A percentile compares a stretch with the other conserved stretches of the same genome.
These are phyloP conservation scores for Candida smagusa DNA, from an alignment of 1,139 yeast species.

Conservation along the genomic window DNA sequence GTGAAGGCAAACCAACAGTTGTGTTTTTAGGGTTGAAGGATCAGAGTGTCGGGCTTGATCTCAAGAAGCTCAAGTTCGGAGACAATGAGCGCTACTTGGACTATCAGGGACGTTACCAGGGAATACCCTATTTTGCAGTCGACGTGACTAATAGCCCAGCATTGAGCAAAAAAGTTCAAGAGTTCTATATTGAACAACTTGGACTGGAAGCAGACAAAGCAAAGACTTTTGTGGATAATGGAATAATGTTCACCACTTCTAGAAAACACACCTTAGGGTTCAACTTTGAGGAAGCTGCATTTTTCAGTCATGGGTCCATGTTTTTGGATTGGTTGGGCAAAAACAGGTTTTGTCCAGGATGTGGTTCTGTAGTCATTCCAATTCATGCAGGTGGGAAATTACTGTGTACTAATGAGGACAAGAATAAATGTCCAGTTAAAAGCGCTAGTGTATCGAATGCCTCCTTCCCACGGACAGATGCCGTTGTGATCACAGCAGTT, in stretches of 20 bases:
- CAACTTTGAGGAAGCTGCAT: slow-evolving; percentile 51
- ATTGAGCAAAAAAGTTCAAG: slow-evolving; percentile 21
- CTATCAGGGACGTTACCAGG: slow-evolving; percentile 53
- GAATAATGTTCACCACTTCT: slow-evolving; percentile 30
- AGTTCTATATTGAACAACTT: slow-evolving; percentile 8
- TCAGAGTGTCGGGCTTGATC: slow-evolving; percentile 39
- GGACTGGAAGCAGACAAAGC: slow-evolving; percentile 2
- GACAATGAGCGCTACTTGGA: slow-evolving; percentile 36
- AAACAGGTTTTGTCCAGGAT: slow-evolving; percentile 81
- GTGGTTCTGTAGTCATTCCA: slow-evolving; percentile 70
- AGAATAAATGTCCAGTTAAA: slow-evolving; percentile 50
- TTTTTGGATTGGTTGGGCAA: slow-evolving; percentile 81
- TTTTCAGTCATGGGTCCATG: slow-evolving; percentile 80
- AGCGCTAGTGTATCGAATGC: slow-evolving; percentile 53
- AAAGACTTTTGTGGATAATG: slow-evolving; percentile 14
- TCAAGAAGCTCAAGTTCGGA: slow-evolving; percentile 26
- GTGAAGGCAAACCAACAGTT: slow-evolving; percentile 36
- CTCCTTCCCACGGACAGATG: slow-evolving; percentile 89
- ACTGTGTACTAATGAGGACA: slow-evolving; percentile 43
- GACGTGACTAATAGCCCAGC: slow-evolving; percentile 48
- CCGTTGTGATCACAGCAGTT: slow-evolving; percentile 79
- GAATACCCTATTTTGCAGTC: slow-evolving; percentile 75
- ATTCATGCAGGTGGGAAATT: slow-evolving; percentile 83
- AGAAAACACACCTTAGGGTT: slow-evolving; percentile 37
- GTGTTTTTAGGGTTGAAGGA: slow-evolving; percentile 73